These are phyloP conservation scores for Talaromyces atroroseus DNA, from an alignment of 2,329 filamentous ascomycete species.

Conservation along the genomic window DNA sequence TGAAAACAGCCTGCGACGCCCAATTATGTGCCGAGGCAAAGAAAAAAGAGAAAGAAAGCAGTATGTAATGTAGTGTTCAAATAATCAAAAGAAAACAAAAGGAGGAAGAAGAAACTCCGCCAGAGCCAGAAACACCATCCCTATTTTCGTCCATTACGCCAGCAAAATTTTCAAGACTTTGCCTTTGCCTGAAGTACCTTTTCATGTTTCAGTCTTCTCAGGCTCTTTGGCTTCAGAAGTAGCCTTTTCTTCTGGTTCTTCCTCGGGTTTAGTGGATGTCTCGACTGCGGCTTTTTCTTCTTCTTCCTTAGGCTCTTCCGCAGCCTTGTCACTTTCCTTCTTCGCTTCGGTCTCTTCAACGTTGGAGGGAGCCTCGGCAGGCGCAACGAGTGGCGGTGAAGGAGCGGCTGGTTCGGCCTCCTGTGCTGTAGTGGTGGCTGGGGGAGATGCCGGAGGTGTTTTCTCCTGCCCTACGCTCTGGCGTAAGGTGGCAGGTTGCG, in stretches of 20 bases:
- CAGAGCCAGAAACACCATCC: constrained; percentile 32
- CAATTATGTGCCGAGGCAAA: background rate
- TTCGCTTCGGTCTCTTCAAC: constrained; percentile 12
- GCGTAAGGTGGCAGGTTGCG: constrained; percentile 17
- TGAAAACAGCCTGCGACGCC: background rate
- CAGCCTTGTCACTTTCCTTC: constrained; percentile 14
- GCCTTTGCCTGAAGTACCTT: background rate
- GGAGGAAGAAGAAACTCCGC: constrained; percentile 18
- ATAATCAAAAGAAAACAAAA: background rate
- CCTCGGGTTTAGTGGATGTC: constrained; percentile 19
- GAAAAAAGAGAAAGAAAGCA: background rate
- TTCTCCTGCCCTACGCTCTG: constrained; percentile 21
- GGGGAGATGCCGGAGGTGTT: constrained; percentile 21
- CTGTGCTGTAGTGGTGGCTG: constrained; percentile 18
- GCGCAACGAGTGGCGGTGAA: constrained; percentile 18
- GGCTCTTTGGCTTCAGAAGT: constrained; percentile 26
- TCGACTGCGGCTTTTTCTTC: constrained; percentile 5
- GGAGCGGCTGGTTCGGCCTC: constrained; percentile 16
- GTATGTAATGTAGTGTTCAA: background rate
- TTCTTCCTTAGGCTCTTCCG: constrained; percentile 1
- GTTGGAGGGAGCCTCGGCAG: constrained; percentile 17
- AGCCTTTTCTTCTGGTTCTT: constrained; percentile 27
- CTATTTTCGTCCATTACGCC: constrained; percentile 19
- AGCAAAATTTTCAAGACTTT: constrained; percentile 10
- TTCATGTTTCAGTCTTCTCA: constrained; percentile 28